These are phyloP conservation scores for Aspergillus pseudonomiae DNA, from an alignment of 2,329 filamentous ascomycete genomes.

Conservation along the genomic window DNA sequence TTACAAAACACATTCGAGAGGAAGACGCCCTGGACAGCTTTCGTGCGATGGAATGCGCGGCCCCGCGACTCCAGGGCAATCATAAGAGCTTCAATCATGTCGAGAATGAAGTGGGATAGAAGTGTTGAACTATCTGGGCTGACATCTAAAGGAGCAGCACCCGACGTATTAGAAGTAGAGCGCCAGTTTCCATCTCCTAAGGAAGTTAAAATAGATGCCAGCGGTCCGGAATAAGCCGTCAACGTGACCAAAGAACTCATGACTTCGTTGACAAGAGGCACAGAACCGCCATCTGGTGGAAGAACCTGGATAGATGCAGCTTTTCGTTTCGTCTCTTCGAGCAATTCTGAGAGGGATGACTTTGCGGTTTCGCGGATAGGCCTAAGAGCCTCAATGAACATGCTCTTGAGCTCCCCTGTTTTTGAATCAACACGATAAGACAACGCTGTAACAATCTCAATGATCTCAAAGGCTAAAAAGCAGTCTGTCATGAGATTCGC, in stretches of 20 bases:
- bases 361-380: conserved; percentile 93
- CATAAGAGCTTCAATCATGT: conserved; percentile 83
- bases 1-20: conserved; percentile 85
- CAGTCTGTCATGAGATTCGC: conserved; percentile 86
- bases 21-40: conserved; percentile 82
- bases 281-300: conserved; percentile 75
- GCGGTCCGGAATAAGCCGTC: conserved; percentile 80
- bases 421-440: conserved; percentile 78
- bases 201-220: conserved; percentile 88
- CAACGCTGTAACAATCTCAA: conserved; percentile 81
- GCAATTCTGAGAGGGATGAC: conserved; percentile 75
- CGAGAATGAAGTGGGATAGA: conserved; percentile 85
- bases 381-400: conserved; percentile 82
- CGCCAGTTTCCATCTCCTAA: conserved; percentile 91
- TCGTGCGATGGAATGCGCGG: conserved; percentile 72
- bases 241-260: conserved; percentile 86
- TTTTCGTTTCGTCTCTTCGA: conserved; percentile 79
- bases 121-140: conserved; percentile 85
- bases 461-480: conserved; percentile 92
- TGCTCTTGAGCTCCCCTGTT: conserved; percentile 81
- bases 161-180: conserved; percentile 63
- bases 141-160: conserved; percentile 79
- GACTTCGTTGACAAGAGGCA: conserved; percentile 78
- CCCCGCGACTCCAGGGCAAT: conserved; percentile 74
- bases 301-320: conserved; percentile 67